Conservation (phyloP, 2,329 filamentous ascomycete species). For the Didymella keratinophila region DNA sequence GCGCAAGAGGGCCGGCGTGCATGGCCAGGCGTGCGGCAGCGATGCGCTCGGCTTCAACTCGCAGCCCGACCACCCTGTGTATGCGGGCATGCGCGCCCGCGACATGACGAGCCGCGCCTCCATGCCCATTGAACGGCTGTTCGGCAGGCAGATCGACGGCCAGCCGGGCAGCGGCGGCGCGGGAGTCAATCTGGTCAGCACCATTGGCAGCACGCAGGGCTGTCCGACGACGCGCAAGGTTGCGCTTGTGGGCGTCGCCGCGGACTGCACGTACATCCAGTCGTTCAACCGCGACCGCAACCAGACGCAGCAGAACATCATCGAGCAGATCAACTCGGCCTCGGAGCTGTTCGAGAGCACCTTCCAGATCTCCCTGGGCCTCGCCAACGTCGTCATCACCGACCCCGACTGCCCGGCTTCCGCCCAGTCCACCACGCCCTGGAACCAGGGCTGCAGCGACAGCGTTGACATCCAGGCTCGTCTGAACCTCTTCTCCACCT, state of each 20-base stretch:
- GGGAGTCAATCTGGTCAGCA: constrained; percentile 77
- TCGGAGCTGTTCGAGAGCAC: constrained; percentile 87
- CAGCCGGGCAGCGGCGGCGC: constrained; percentile 76
- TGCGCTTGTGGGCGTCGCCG: constrained; percentile 88
- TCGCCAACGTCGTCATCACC: constrained; percentile 84
- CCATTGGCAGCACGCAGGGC: constrained; percentile 82
- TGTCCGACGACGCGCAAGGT: constrained; percentile 92
- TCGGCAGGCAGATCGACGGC: constrained; percentile 74
- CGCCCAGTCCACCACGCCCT: constrained; percentile 71
- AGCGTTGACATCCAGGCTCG: constrained; percentile 73
- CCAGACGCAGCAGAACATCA: constrained; percentile 76
- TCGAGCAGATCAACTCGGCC: constrained; percentile 83
- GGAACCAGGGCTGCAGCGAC: constrained; percentile 80
- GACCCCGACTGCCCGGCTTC: constrained; percentile 76
- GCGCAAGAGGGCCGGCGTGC: constrained; percentile 60
- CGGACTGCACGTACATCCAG: constrained; percentile 86
- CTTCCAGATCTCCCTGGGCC: constrained; percentile 93
- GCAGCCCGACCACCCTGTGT: constrained; percentile 74
- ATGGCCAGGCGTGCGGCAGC: constrained; percentile 67
- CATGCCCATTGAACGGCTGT: constrained; percentile 70
- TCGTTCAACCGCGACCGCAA: constrained; percentile 76
- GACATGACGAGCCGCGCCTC: constrained; percentile 61
- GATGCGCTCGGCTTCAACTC: constrained; percentile 83
- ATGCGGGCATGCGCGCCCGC: constrained; percentile 60
- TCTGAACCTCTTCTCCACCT: constrained; percentile 85